Base-by-base conservation (phyloP, 225 moss, liverwort and hornwort species). In the Physcomitrellopsis africana region DNA sequence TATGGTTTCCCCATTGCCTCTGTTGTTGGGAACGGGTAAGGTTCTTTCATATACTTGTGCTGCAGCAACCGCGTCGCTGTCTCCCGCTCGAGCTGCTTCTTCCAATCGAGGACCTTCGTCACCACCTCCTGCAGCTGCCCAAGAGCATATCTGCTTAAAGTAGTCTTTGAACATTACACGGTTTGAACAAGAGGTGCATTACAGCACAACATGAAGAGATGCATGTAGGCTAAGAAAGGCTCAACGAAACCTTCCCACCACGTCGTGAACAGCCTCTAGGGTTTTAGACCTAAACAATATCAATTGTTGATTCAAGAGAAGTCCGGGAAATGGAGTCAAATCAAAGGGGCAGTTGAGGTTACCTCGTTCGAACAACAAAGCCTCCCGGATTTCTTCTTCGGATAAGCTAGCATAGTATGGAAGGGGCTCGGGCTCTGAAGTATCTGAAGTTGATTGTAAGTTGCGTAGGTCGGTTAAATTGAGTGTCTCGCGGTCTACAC, bases 21-120 rank as follows among this genome's bases (percentile, higher is more conserved):
- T 88, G 18, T 76, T 81, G 37, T 65, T 54, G 43, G 78, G 70
- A 32, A 84, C 86, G 24, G 78, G 73, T 71, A 56, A 63, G 17
- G 80, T 74, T 37, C 65, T 72, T 68, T 72, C 48, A 15, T 51
- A 55, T 3, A 58, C 51, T 49, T 70, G 68, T 80, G 78, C 49
- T 72, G 67, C 83, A 13, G 71, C 46, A 58, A 12, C 32, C 32
- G 32, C 67, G 64, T 73, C 84, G 16, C 76, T 71, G 56, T 87
- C 86, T 74, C 53, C 52, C 74, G 73, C 67, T 70, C 86, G 77
- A 53, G 86, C 80, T 81, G 86, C 86, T 69, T 84, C 84, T 69
- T 89, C 84, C 69, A 89, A 78, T 70, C 86, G 81, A 68, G 89
- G 89, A 57, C 86, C 89, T 59, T 76, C 84, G 10, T 72, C 74